Percentiles rank a stretch among this genome's conserved stretches.
Conservation (phyloP, 2,329 filamentous ascomycete species). For the Ophiognomonia clavigignenti-juglandacearum region DNA sequence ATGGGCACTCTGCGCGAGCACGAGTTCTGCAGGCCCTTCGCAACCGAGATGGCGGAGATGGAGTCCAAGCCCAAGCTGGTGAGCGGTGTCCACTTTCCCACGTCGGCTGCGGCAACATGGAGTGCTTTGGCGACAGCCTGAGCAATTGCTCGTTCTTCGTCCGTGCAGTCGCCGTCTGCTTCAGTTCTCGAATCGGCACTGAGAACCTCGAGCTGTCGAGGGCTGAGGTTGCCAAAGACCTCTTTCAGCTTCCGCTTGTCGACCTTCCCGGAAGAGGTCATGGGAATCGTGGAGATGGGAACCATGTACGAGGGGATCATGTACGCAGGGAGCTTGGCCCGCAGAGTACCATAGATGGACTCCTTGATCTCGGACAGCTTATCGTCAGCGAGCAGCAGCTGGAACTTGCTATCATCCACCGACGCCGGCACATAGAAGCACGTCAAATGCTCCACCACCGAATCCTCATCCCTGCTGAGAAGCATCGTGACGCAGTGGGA, state of each 20-base stretch:
- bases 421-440: slow-evolving; percentile 60
- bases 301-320: slow-evolving; percentile 76
- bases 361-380: slow-evolving; percentile 27
- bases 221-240: slow-evolving; percentile 41
- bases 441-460: slow-evolving; percentile 43
- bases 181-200: slow-evolving; percentile 22
- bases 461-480: slow-evolving; percentile 37
- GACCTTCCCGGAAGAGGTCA: slow-evolving; percentile 71
- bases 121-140: slow-evolving; percentile 48
- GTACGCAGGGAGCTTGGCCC: slow-evolving; percentile 59
- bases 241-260: slow-evolving; percentile 52
- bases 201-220: slow-evolving; percentile 34
- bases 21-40: slow-evolving; percentile 47
- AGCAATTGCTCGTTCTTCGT: slow-evolving; percentile 52
- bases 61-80: slow-evolving; percentile 79
- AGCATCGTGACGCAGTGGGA: slow-evolving; percentile 62
- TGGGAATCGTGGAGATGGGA: slow-evolving; percentile 63
- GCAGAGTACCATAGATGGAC: slow-evolving; percentile 50
- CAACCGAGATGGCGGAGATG: slow-evolving; percentile 70
- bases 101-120: slow-evolving; percentile 34
- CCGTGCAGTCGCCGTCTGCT: slow-evolving; percentile 41
- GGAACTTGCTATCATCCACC: slow-evolving; percentile 24
- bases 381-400: slow-evolving; percentile 31
- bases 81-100: slow-evolving; percentile 67
- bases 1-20: slow-evolving; percentile 53